These are phyloP conservation scores for Phytophthora capsici DNA, from an alignment of 352 stramenopile species.

Conservation along the genomic window DNA sequence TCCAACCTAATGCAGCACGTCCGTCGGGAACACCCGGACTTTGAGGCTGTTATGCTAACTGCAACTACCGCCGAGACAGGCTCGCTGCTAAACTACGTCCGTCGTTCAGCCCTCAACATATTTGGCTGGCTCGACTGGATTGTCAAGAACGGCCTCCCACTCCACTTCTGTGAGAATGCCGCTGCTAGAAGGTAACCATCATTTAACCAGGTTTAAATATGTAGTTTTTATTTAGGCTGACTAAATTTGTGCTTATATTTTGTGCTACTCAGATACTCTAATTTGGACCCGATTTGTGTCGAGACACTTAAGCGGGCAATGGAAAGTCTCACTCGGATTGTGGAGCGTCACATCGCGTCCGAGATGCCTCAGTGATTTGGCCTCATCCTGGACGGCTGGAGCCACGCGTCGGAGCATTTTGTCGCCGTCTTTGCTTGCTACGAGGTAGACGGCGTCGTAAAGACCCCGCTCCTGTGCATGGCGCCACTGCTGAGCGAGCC, in stretches of 20 bases:
- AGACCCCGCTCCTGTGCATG: neutral
- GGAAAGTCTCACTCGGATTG: constrained; percentile 1
- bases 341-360: neutral
- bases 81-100: constrained; percentile 8
- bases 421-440: constrained; percentile 11
- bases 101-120: neutral
- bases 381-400: constrained; percentile 3
- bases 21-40: neutral
- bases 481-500: too few species aligned
- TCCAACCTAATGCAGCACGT: constrained; percentile 10
- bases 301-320: neutral
- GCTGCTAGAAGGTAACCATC: constrained; percentile 6
- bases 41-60: constrained; percentile 2
- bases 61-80: neutral
- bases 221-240: too few species aligned
- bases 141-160: constrained; percentile 4
- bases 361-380: neutral
- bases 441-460: neutral
- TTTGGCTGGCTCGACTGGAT: constrained; percentile 4
- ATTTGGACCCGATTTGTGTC: constrained; percentile 1
- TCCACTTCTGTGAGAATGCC: constrained; percentile 6
- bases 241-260: too few species aligned
- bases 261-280: too few species aligned
- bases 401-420: too few species aligned
- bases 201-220: too few species aligned